Evolutionary conservation across 345 rosid species (phyloP), one percentile per base, ranked within the genome.

Genomic region (Populus nigra): DNA sequence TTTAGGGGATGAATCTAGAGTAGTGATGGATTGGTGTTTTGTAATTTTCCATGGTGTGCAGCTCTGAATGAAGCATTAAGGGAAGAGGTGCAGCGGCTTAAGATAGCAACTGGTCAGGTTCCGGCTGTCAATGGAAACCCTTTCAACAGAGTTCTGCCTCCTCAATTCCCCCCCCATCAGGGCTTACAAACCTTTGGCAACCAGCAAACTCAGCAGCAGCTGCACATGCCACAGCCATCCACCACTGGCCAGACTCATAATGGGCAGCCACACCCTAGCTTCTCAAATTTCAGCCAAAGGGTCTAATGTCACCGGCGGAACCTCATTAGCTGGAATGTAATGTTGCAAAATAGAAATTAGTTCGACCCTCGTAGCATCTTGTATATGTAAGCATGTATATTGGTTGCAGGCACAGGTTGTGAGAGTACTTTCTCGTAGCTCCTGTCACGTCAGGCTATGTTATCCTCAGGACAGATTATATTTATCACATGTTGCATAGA

Each of bases 31-130:
- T 9, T 59, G 27, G 5, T 59, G 7, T 59, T n/a, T 59, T 59
- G 25, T 59, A 23, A 12, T 50, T 43, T 62, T 35, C 31, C 66
- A 55, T 22, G 73, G 38, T 50, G 20, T 82, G 86, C 89, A 95
- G 99, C 99, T 72, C 85, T 95, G 69, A 90, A 93, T 65, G 98
- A 95, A 78, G 85, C 89, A 9, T 77, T 93, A 80, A 88, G 88
- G 77, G 98, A 90, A 41, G 99, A 95, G 87, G 97, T 93, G 76
- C 92, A 91, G 79, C 89, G 99, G 83, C 97, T 95, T 66, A 95
- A 90, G 84, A 88, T 90, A 77, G 88, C 92, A 22, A 90, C 98
- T 0, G 88, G 92, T 38, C 96, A 93, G 83, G 78, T 87, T 65
- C 89, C 94, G 47, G 83, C 87, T 18, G 88, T 80, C 49, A 89